A percentile compares a stretch with the other conserved stretches of the same genome.
These are phyloP conservation scores for Pulveroboletus sp. DNA, from an alignment of 768 basidiomycete genomes.

Conservation along the genomic window DNA sequence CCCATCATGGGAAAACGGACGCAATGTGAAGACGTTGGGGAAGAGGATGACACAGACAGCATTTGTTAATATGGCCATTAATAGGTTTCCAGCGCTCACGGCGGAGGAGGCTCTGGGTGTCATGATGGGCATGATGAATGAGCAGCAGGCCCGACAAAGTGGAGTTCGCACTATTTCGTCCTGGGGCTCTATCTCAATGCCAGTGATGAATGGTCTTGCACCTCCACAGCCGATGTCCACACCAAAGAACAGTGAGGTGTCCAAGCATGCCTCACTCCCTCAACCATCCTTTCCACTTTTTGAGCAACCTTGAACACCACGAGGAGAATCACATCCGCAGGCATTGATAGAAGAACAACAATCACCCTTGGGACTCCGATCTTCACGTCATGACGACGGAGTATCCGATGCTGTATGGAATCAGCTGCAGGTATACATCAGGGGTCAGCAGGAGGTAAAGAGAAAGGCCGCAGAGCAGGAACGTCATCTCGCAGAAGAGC, in stretches of 20 bases:
- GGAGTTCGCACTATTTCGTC: not conserved
- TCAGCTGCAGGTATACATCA: conserved; percentile 40
- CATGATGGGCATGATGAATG: conserved; percentile 19
- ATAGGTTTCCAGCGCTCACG: conserved; percentile 21
- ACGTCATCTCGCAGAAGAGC: conserved; percentile 14
- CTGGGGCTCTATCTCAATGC: conserved; percentile 11
- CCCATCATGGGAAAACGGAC: conserved; percentile 64
- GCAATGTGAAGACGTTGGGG: conserved; percentile 54
- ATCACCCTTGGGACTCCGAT: not conserved
- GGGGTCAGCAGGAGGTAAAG: conserved; percentile 20
- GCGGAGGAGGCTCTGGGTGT: conserved; percentile 29
- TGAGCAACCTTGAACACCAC: conserved; percentile 6
- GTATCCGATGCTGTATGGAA: conserved; percentile 52
- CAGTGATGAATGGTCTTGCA: conserved; percentile 18
- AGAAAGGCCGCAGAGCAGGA: conserved; percentile 18
- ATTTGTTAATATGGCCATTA: conserved; percentile 24
- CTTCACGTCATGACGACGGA: conserved; percentile 42
- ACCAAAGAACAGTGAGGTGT: conserved; percentile 10
- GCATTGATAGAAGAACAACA: not conserved
- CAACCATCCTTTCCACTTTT: conserved; percentile 12
- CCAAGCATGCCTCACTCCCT: conserved; percentile 18
- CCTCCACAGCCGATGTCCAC: conserved; percentile 19
- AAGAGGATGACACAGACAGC: conserved; percentile 44
- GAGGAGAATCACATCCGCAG: not conserved
- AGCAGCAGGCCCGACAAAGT: conserved; percentile 19